Base-by-base conservation (phyloP, 306 rosid species). In the Quercus berberidifolia region DNA sequence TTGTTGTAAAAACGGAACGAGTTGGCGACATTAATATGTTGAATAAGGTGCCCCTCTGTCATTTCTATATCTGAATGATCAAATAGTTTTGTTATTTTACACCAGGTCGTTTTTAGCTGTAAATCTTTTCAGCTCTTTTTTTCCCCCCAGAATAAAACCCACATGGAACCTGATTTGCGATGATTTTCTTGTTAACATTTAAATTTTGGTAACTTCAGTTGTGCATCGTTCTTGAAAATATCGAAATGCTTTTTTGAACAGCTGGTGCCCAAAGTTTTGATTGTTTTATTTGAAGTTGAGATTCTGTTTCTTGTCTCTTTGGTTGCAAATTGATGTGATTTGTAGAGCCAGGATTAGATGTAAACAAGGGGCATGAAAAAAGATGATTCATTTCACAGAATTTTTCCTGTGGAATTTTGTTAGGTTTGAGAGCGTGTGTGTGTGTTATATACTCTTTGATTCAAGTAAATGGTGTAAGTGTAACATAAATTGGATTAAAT, bases 341-440 rank as follows among this genome's bases (percentile, higher is more conserved):
- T 75, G 51, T 74, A 79, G 86, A 78, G 83, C 77, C 96, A 91
- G 98, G 93, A 78, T 77, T 83, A 33, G 56, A 38, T 14, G n/a
- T 68, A 54, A 55, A 35, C 49, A 80, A 69, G 75, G 59, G 75
- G 30, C 74, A 15, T 46, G 51, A 78, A 51, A 81, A 60, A 79
- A 76, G 81, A 62, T 49, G 74, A 76, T 79, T 88, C 72, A 67
- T 80, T 69, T 28, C 26, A 57, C 58, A 54, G 55, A 67, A 68
- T 65, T 77, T 25, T 56, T 69, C 67, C 76, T 43, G 64, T 65
- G 73, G 76, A 76, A 52, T 65, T 23, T 51, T 52, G 56, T 64
- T 64, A 28, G 54, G 54, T 3, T 49, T 49, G 54, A 49, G 54
- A 12, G 54, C 3, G 15, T 51, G 14, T 38, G 19, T 38, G n/a